Evolutionary conservation across 805 yeast genomes (phyloP), one percentile per base, ranked within the genome.

Genomic region (Ogataea ganodermae): DNA sequence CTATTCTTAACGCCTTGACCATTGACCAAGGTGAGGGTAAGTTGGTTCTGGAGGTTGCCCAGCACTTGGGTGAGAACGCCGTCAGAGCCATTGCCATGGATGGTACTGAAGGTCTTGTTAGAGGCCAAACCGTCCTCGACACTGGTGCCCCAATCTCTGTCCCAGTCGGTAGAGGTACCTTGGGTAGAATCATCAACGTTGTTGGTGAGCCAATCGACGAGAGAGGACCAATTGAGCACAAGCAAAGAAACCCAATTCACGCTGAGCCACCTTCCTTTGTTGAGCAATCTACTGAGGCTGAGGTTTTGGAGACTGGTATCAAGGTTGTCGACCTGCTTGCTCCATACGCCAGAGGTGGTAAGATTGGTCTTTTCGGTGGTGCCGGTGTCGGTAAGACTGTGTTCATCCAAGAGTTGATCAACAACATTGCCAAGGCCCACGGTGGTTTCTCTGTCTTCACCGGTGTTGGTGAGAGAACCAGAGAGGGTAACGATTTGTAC

Each of bases 371-470:
- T 72, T 92, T 92, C 87, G 99, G 99, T 83, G 99, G 99, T 92
- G 99, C 99, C 76, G 99, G 99, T 92, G 99, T 92, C 88, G 99
- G 99, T 80, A 92, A 92, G 80, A 92, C 99, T 76, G 99, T 92
- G 59, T 92, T 92, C 80, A 92, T 92, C 79, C 99, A 92, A 83
- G 99, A 92, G 81, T 84, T 92, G 81, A 92, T 92, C 77, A 92
- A 94, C 91, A 92, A 92, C 84, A 94, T 92, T 71, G 99, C 99
- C 74, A 94, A 92, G 84, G 98, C 99, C 70, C 98, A 92, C 77
- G 99, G 98, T 89, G 98, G 98, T 87, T 92, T 92, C 96, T 92
- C 98, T 50, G 98, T 92, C 63, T 92, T 92, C 86, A 87, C 97
- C 69, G 99, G 99, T 90, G 99, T 92, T 78, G 99, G 99, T 85